phyloP scores from a whole-genome alignment of 2,329 filamentous ascomycete genomes.

The Phialophora chinensis region DNA sequence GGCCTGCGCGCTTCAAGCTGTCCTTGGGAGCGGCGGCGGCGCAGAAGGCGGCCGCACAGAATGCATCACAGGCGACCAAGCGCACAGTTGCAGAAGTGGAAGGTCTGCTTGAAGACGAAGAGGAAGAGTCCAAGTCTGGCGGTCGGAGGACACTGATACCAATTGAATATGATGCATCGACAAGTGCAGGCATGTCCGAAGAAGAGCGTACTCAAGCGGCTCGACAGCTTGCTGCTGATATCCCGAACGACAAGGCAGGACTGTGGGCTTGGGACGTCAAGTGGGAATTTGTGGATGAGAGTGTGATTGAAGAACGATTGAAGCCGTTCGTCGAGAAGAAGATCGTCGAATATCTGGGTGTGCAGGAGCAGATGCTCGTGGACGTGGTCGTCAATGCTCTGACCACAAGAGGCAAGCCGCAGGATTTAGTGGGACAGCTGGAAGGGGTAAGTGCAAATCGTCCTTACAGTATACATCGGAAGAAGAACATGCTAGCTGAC shows the following conservation, averaged over 20 bases:
- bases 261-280: conserved; percentile 92
- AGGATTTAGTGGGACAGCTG: conserved; percentile 81
- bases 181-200: conserved; percentile 74
- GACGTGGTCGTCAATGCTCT: conserved; percentile 91
- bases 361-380: conserved; percentile 94
- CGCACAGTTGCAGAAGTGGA: conserved; percentile 91
- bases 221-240: conserved; percentile 82
- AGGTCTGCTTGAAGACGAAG: conserved; percentile 91
- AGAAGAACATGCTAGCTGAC: background rate
- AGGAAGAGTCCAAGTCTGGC: conserved; percentile 69
- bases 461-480: background rate
- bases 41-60: conserved; percentile 68
- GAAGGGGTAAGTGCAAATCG: conserved; percentile 68
- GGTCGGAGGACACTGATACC: conserved; percentile 78
- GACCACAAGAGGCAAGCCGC: conserved; percentile 73
- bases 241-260: conserved; percentile 82
- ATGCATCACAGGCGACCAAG: conserved; percentile 57
- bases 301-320: conserved; percentile 81
- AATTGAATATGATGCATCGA: conserved; percentile 77
- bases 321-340: conserved; percentile 97
- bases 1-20: conserved; percentile 84
- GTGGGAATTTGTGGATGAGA: conserved; percentile 88
- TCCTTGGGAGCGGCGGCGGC: conserved; percentile 85
- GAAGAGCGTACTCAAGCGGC: conserved; percentile 86
- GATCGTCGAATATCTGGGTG: conserved; percentile 92